Percentiles rank a stretch among this genome's conserved stretches.
phyloP scores from a whole-genome alignment of 768 basidiomycete species.

The Leccinum longicurvipes region DNA sequence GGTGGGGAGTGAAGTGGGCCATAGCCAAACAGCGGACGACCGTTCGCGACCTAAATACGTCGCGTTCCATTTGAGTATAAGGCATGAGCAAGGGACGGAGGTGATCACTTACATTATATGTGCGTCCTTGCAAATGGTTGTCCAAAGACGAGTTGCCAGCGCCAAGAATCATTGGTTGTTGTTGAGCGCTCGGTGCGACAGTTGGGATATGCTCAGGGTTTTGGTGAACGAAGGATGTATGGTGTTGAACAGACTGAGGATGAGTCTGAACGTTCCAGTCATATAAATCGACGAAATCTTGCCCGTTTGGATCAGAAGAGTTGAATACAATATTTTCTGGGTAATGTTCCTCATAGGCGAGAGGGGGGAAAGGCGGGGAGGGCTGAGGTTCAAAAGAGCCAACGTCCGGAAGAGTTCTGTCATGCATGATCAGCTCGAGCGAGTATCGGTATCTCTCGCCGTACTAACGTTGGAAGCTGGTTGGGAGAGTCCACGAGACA shows the following conservation, averaged over 20 bases:
- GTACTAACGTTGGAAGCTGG: neutral
- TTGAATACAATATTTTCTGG: no score
- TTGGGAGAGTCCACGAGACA: neutral
- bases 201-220: neutral
- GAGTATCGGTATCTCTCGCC: neutral
- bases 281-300: neutral
- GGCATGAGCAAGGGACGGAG: no score
- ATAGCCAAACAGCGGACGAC: neutral
- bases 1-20: no score
- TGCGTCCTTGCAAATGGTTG: accelerated
- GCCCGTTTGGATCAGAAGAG: neutral
- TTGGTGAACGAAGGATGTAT: neutral
- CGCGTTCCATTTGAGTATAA: neutral
- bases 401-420: neutral
- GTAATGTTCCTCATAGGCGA: neutral
- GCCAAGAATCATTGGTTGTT: accelerated
- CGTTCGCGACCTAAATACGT: neutral
- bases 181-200: neutral
- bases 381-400: neutral
- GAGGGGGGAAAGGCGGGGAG: no score
- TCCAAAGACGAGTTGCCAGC: no score
- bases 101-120: neutral
- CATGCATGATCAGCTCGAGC: neutral
- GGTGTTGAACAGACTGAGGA: neutral
- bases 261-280: no score